A percentile compares a stretch with the other conserved stretches of the same genome.
These are phyloP conservation scores for Aspergillus fumigatiaffinis DNA, from an alignment of 2,329 filamentous ascomycete species.

Conservation along the genomic window DNA sequence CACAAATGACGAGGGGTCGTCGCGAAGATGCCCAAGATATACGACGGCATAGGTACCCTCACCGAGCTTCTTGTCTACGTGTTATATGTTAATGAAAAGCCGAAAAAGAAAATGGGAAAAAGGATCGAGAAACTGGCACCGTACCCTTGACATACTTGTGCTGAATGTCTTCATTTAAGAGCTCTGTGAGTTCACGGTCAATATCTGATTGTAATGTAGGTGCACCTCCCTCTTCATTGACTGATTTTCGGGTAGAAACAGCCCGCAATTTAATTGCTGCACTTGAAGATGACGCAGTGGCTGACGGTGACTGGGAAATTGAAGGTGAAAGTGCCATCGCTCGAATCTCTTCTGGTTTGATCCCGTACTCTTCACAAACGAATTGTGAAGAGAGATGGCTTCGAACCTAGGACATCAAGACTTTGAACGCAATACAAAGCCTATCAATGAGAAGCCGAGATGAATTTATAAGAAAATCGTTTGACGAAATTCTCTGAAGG, in stretches of 20 bases:
- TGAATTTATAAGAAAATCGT: not conserved
- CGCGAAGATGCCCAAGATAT: slow-evolving; percentile 76
- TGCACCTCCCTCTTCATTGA: slow-evolving; percentile 13
- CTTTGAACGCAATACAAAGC: not conserved
- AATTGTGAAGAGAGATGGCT: not conserved
- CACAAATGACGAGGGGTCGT: slow-evolving; percentile 68
- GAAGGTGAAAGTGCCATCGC: slow-evolving; percentile 44
- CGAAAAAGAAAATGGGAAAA: not conserved
- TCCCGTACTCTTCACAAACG: not conserved
- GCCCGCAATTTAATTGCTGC: slow-evolving; percentile 33
- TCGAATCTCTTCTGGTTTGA: not conserved
- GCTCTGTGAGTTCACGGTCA: slow-evolving; percentile 57
- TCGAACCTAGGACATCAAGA: not conserved
- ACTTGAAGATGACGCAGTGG: slow-evolving; percentile 28
- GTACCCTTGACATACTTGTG: slow-evolving; percentile 84
- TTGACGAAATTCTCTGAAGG: not conserved
- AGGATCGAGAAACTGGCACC: slow-evolving; percentile 5
- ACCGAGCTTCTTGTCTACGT: slow-evolving; percentile 77
- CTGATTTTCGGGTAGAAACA: slow-evolving; percentile 28
- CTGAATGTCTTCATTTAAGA: slow-evolving; percentile 77
- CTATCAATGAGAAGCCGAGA: not conserved
- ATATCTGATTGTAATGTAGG: slow-evolving; percentile 15
- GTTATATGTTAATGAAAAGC: not conserved
- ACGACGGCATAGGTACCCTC: slow-evolving; percentile 97
- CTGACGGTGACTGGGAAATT: slow-evolving; percentile 34